These are phyloP conservation scores for Penicillium diatomitis DNA, from an alignment of 495 filamentous ascomycete species.

Conservation along the genomic window DNA sequence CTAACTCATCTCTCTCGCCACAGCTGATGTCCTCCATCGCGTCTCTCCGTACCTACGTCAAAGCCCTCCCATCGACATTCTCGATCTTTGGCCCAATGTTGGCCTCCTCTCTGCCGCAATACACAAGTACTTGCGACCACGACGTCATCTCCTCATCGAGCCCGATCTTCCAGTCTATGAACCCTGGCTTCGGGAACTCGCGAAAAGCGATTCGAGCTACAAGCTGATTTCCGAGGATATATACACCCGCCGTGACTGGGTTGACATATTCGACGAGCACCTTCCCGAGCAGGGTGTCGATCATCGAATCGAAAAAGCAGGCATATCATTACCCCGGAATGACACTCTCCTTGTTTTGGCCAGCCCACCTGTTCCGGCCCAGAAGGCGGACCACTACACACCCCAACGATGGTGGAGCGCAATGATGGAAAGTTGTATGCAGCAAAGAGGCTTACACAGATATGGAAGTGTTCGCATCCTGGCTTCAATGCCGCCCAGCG, in stretches of 20 bases:
- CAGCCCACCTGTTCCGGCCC: slow-evolving; percentile 33
- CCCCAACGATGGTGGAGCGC: slow-evolving; percentile 25
- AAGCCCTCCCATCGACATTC: slow-evolving; percentile 62
- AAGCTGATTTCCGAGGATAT: slow-evolving; percentile 38
- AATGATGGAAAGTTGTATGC: slow-evolving; percentile 23
- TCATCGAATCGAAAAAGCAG: slow-evolving; percentile 9
- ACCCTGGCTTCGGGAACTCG: slow-evolving; percentile 51
- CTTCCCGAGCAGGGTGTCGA: slow-evolving; percentile 25
- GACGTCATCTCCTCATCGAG: slow-evolving; percentile 73
- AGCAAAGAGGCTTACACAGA: slow-evolving; percentile 17
- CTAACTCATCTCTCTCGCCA: neutral
- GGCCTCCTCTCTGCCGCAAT: slow-evolving; percentile 69
- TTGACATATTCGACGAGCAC: slow-evolving; percentile 32
- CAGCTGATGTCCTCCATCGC: slow-evolving; percentile 44
- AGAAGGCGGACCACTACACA: slow-evolving; percentile 31
- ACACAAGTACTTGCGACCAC: slow-evolving; percentile 63
- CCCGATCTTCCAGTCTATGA: slow-evolving; percentile 44
- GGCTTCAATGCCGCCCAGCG: slow-evolving; percentile 44
- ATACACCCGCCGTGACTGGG: slow-evolving; percentile 39
- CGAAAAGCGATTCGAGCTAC: slow-evolving; percentile 48
- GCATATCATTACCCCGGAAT: slow-evolving; percentile 37
- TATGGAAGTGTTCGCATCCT: slow-evolving; percentile 62
- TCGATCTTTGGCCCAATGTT: slow-evolving; percentile 74
- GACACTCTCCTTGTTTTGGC: slow-evolving; percentile 59
- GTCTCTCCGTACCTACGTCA: slow-evolving; percentile 50